A percentile compares a stretch with the other conserved stretches of the same genome.
Conservation (phyloP, 2,329 filamentous ascomycete species). For the Cephalotrichum gorgonifer region DNA sequence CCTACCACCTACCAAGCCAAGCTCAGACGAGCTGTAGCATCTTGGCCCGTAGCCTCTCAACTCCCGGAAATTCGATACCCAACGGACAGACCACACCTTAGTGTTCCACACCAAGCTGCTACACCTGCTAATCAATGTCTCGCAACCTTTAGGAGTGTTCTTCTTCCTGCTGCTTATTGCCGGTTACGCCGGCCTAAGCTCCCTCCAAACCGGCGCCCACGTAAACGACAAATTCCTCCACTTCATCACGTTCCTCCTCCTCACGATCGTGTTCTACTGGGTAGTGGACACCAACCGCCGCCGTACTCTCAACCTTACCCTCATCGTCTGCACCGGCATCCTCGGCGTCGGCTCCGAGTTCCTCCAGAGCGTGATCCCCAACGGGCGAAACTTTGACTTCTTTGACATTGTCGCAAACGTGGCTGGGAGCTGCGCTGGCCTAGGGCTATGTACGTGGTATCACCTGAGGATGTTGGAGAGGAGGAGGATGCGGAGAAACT, state of each 20-base stretch:
- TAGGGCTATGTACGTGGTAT: constrained; percentile 79
- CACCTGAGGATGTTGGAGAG: constrained; percentile 93
- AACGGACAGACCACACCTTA: neutral
- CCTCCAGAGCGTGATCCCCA: constrained; percentile 64
- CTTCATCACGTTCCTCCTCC: constrained; percentile 75
- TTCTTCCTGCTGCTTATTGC: constrained; percentile 61
- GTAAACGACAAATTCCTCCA: constrained; percentile 90
- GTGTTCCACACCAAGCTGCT: neutral
- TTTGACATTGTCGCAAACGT: constrained; percentile 86
- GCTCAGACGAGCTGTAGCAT: neutral
- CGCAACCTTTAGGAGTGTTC: constrained; percentile 48
- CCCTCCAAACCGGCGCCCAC: constrained; percentile 40
- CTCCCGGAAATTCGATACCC: too few relatives aligned
- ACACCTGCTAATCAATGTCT: neutral
- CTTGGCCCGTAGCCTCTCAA: neutral
- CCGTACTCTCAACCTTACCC: constrained; percentile 72
- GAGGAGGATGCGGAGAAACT: constrained; percentile 63
- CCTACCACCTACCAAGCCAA: neutral
- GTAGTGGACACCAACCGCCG: constrained; percentile 84
- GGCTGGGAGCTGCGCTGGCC: constrained; percentile 59
- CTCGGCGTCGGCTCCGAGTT: constrained; percentile 68
- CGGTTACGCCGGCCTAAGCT: constrained; percentile 70
- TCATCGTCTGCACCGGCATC: constrained; percentile 64
- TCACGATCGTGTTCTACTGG: constrained; percentile 92
- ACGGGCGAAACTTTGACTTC: constrained; percentile 61